Percentiles rank a stretch among this genome's conserved stretches.
These are phyloP conservation scores for Musa schizocarpa DNA, from an alignment of 176 grass and related monocot genomes.

Conservation along the genomic window DNA sequence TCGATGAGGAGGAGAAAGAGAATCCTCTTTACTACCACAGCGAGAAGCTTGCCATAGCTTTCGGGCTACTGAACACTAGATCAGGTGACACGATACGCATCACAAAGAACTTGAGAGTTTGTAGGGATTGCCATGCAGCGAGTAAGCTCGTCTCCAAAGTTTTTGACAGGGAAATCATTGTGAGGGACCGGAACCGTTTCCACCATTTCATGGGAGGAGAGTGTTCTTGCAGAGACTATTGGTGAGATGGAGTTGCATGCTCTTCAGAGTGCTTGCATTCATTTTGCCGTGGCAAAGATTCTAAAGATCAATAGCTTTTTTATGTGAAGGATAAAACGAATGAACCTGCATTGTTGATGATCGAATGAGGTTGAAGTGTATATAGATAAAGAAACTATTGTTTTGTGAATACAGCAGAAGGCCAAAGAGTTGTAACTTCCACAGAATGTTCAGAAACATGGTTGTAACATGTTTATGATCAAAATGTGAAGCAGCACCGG, in stretches of 20 bases:
- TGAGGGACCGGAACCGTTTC: conserved; percentile 72
- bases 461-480: no score
- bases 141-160: conserved; percentile 51
- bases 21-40: conserved; percentile 56
- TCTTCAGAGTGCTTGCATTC: no score
- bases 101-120: conserved; percentile 64
- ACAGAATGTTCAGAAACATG: no score
- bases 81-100: conserved; percentile 36
- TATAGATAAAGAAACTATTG: no score
- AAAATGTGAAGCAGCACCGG: no score
- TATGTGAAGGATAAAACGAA: no score
- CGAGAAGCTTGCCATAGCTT: conserved; percentile 84
- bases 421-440: no score
- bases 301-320: no score
- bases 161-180: conserved; percentile 55
- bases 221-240: conserved; percentile 85
- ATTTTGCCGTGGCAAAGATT: no score
- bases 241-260: conserved; percentile 23
- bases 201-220: conserved; percentile 62
- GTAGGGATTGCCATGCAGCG: conserved; percentile 55
- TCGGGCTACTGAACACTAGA: conserved; percentile 44
- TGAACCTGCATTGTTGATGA: no score
- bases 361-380: no score
- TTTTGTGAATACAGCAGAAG: no score
- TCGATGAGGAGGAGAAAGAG: conserved; percentile 39